Evolutionary conservation across 768 basidiomycete species (phyloP).

Genomic region (Strobilomyces confusus): DNA sequence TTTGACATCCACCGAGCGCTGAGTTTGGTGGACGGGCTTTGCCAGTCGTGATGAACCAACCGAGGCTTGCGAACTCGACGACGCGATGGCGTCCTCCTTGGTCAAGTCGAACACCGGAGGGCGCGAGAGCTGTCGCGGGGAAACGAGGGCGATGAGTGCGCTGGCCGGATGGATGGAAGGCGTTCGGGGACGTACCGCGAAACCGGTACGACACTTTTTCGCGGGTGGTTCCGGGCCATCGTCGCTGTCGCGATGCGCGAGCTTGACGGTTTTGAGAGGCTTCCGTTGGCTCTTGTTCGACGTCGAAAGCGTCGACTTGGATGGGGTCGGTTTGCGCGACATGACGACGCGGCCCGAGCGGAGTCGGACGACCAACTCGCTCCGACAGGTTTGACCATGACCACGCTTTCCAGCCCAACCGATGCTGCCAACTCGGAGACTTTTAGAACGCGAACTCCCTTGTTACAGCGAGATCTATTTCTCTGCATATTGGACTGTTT

Average conservation of each 20-base stretch:
- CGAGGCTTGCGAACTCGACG: constrained; percentile 7
- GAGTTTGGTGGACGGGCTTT: not conserved
- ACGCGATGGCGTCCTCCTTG: constrained; percentile 5
- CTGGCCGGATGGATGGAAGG: not conserved
- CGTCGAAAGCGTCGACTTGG: not conserved
- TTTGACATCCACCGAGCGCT: not conserved
- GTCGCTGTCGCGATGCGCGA: not conserved
- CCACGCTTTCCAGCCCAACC: no score
- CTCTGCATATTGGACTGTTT: not conserved
- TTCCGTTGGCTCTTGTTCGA: not conserved
- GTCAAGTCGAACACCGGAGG: constrained; percentile 23
- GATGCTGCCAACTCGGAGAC: no score
- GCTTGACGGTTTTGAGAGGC: not conserved
- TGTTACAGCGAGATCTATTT: not conserved
- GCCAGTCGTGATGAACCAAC: not conserved
- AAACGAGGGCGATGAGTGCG: not conserved
- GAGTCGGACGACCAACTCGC: no score
- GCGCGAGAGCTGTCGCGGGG: constrained; percentile 15
- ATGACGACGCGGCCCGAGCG: not conserved
- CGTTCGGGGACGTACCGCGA: constrained; percentile 3
- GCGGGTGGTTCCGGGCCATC: constrained; percentile 17
- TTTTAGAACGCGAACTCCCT: not conserved
- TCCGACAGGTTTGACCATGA: no score
- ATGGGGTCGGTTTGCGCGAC: not conserved
- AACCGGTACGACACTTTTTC: constrained; percentile 18